A percentile compares a stretch with the other conserved stretches of the same genome.
phyloP scores from a whole-genome alignment of 2,329 filamentous ascomycete species.

The Pseudogymnoascus sp. region DNA sequence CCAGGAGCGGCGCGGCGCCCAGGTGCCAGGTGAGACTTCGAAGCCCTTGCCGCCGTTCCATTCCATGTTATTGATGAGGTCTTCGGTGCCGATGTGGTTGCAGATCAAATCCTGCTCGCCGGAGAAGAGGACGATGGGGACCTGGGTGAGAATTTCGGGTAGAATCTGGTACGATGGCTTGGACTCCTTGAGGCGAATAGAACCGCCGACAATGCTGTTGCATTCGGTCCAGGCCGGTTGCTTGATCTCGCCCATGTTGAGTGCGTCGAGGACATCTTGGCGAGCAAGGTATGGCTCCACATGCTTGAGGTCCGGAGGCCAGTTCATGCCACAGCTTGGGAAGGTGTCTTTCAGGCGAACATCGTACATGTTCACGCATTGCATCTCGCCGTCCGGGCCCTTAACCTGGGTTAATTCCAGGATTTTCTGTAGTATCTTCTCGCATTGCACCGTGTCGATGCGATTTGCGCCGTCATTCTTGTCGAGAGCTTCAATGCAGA shows the following conservation, averaged over 20 bases:
- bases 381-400: constrained; percentile 38
- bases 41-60: constrained; percentile 93
- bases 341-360: constrained; percentile 72
- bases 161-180: constrained; percentile 65
- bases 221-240: constrained; percentile 89
- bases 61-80: constrained; percentile 77
- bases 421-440: constrained; percentile 65
- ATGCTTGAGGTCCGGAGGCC: constrained; percentile 75
- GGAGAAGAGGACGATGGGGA: constrained; percentile 82
- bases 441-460: constrained; percentile 65
- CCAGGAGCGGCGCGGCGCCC: constrained; percentile 90
- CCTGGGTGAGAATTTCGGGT: constrained; percentile 65
- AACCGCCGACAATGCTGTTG: constrained; percentile 63
- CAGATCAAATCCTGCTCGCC: constrained; percentile 93
- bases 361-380: constrained; percentile 95
- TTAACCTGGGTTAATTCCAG: constrained; percentile 55
- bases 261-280: constrained; percentile 65
- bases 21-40: constrained; percentile 75
- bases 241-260: constrained; percentile 77
- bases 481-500: constrained; percentile 56
- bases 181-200: constrained; percentile 64
- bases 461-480: constrained; percentile 48
- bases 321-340: constrained; percentile 91
- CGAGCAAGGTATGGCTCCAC: constrained; percentile 81
- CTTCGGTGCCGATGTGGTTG: constrained; percentile 91